phyloP scores from a whole-genome alignment of 768 basidiomycete species.

The Trametes gibbosa region DNA sequence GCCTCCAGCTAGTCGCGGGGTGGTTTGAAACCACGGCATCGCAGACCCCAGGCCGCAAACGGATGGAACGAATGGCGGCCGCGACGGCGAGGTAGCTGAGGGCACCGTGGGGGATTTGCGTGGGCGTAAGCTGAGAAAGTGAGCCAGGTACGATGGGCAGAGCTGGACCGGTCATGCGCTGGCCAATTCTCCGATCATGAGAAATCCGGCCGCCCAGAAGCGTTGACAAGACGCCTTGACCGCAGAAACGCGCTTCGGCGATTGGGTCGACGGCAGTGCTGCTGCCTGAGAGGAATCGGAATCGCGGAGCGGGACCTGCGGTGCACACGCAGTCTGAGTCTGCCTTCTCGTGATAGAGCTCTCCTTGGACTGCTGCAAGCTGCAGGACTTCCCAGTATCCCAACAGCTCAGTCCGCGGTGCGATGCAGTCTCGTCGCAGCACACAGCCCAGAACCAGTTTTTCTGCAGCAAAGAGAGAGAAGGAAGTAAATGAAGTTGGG shows the following conservation, averaged over 20 bases:
- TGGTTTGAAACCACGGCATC: neutral
- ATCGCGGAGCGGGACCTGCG: conserved; percentile 1
- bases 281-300: conserved; percentile 1
- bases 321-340: conserved; percentile 3
- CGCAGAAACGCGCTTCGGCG: conserved; percentile 1
- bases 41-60: neutral
- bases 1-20: neutral
- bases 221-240: conserved; percentile 11
- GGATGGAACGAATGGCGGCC: neutral
- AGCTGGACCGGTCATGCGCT: conserved; percentile 19
- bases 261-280: conserved; percentile 8
- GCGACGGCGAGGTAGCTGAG: neutral
- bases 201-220: conserved; percentile 19
- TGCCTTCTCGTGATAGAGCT: neutral
- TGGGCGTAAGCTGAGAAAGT: neutral
- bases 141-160: neutral
- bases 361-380: too few species aligned
- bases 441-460: too few species aligned
- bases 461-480: too few species aligned
- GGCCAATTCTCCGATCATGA: conserved; percentile 20
- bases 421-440: too few species aligned
- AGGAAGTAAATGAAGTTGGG: too few species aligned
- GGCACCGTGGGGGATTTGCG: neutral
- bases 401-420: neutral
- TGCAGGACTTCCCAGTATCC: neutral